Evolutionary conservation across 495 filamentous ascomycete genomes (phyloP).

Genomic region (Achaetomiella virescens): DNA sequence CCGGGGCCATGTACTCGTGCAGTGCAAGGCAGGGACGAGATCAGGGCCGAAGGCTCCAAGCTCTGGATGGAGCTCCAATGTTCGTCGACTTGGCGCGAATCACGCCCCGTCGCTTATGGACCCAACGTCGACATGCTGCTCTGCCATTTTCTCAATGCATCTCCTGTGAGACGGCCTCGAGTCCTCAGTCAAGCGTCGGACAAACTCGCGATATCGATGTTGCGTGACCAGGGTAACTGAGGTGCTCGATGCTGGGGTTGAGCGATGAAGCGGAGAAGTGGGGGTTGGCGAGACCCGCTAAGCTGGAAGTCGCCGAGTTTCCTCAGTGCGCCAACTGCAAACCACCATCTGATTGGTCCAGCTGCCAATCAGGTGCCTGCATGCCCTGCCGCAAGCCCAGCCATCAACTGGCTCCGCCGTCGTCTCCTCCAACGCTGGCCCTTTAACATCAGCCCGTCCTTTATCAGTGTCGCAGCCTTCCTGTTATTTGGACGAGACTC

Average conservation of each 20-base stretch:
- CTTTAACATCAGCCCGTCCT: slow-evolving; percentile 15
- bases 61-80: too few relatives aligned
- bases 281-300: not conserved
- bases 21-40: not conserved
- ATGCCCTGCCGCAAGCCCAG: slow-evolving; percentile 9
- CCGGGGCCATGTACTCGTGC: not conserved
- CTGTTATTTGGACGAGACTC: not conserved
- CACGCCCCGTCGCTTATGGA: not conserved
- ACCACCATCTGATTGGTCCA: slow-evolving; percentile 14
- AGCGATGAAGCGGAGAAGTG: not conserved
- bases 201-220: too few relatives aligned
- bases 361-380: slow-evolving; percentile 18
- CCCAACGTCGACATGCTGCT: not conserved
- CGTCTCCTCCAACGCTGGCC: slow-evolving; percentile 23
- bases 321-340: slow-evolving; percentile 8
- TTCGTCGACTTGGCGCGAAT: not conserved
- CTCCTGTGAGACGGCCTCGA: not conserved
- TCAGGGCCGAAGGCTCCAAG: too few relatives aligned
- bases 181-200: not conserved
- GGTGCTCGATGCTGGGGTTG: too few relatives aligned
- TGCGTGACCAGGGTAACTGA: too few relatives aligned
- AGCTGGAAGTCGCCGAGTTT: slow-evolving; percentile 11
- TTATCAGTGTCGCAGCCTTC: slow-evolving; percentile 8
- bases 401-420: slow-evolving; percentile 10
- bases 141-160: slow-evolving; percentile 2